Conservation (phyloP, 192 early-diverging fungal species). For the Backusella parvicylindrica region DNA sequence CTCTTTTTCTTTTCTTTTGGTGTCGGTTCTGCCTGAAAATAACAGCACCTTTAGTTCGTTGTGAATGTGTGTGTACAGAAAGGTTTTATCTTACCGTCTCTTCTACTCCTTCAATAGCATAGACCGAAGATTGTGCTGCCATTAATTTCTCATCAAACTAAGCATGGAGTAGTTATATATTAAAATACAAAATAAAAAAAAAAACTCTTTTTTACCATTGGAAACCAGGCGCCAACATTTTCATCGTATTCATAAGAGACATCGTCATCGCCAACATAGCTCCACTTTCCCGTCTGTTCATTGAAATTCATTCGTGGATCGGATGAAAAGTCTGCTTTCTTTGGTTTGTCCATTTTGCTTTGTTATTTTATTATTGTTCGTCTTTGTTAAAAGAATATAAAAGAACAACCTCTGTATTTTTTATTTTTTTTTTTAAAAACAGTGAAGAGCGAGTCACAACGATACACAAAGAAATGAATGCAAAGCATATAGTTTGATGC, state of each 20-base stretch:
- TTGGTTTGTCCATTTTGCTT: not conserved
- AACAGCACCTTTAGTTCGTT: not conserved
- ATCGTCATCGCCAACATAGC: conserved; percentile 75
- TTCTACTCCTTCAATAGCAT: conserved; percentile 58
- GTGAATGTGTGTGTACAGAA: not conserved
- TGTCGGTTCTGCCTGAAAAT: not conserved
- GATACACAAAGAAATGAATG: too few species aligned
- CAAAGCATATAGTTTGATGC: too few species aligned
- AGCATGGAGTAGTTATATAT: not conserved
- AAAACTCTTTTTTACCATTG: conserved; percentile 57
- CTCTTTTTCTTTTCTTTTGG: conserved; percentile 44
- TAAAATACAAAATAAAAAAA: not conserved
- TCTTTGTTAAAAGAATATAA: not conserved
- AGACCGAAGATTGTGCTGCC: conserved; percentile 63
- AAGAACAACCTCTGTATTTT: not conserved
- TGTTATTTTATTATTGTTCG: not conserved
- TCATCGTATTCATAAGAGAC: conserved; percentile 85
- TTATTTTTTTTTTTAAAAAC: not conserved
- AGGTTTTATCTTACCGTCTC: conserved; percentile 32
- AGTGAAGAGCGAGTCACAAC: too few species aligned
- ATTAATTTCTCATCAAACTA: conserved; percentile 61
- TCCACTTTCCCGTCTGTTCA: conserved; percentile 74
- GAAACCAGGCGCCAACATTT: conserved; percentile 84
- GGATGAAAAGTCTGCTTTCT: conserved; percentile 39
- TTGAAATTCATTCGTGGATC: conserved; percentile 60